A percentile compares a stretch with the other conserved stretches of the same genome.
Evolutionary conservation across 345 rosid species (phyloP).

Genomic region (Isatis tinctoria): DNA sequence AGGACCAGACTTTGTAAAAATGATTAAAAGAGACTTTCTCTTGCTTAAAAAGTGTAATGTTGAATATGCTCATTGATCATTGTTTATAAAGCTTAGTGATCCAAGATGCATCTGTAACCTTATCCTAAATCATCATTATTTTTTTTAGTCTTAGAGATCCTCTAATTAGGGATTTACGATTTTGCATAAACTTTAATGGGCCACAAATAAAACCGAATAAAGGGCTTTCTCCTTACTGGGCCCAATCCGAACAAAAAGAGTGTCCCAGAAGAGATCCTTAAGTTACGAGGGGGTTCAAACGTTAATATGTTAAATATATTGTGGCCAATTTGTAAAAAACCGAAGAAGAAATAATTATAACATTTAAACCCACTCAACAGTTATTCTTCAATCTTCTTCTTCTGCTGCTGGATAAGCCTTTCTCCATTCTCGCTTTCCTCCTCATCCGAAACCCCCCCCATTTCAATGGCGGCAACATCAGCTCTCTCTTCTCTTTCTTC

Average conservation of each 20-base stretch:
- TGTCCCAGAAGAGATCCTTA: too few relatives aligned
- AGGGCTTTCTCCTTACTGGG: neutral
- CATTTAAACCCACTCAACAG: neutral
- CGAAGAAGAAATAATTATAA: neutral
- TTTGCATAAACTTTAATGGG: neutral
- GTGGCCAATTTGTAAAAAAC: neutral
- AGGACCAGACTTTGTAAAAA: too few relatives aligned
- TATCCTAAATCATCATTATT: neutral
- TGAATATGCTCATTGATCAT: neutral
- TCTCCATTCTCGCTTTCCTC: neutral
- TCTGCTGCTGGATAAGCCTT: constrained; percentile 32
- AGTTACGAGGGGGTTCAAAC: neutral
- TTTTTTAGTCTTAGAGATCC: neutral
- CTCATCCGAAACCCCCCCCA: constrained; percentile 13
- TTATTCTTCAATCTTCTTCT: neutral
- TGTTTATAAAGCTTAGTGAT: neutral
- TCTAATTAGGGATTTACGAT: neutral
- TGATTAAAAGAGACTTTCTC: too few relatives aligned
- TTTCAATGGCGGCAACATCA: constrained; percentile 36
- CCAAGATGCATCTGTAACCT: neutral
- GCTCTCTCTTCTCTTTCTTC: constrained; percentile 38
- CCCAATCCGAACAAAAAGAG: neutral
- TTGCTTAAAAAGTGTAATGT: too few relatives aligned
- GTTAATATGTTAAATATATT: neutral
- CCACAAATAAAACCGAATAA: neutral